phyloP scores from a whole-genome alignment of 2,329 filamentous ascomycete genomes.

The Phaeoacremonium minimum region DNA sequence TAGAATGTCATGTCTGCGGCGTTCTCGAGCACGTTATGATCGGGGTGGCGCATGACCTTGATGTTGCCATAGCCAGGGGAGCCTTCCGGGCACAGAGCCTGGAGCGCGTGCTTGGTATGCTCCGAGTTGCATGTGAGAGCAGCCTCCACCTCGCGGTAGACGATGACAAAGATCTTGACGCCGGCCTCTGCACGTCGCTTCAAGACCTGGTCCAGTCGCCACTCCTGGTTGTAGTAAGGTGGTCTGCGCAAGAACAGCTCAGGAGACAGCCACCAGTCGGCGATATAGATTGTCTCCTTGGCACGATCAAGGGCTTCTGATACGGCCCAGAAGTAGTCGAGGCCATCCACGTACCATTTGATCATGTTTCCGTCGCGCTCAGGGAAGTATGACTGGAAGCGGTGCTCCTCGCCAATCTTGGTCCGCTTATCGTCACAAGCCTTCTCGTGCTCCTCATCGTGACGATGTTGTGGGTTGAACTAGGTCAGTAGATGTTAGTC shows the following conservation, averaged over 20 bases:
- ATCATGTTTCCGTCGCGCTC: conserved; percentile 78
- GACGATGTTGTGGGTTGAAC: conserved; percentile 85
- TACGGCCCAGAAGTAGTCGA: conserved; percentile 94
- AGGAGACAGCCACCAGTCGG: conserved; percentile 94
- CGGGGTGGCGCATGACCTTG: conserved; percentile 81
- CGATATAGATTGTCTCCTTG: conserved; percentile 91
- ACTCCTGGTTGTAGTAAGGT: conserved; percentile 77
- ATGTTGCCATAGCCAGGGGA: conserved; percentile 85
- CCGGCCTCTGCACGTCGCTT: conserved; percentile 88
- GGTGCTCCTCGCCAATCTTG: conserved; percentile 66
- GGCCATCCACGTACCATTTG: conserved; percentile 97
- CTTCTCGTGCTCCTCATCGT: conserved; percentile 90
- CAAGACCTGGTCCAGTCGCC: conserved; percentile 78
- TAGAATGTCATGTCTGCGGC: conserved; percentile 95
- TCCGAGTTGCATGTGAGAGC: conserved; percentile 87
- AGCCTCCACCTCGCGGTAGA: conserved; percentile 84
- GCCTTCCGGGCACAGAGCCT: conserved; percentile 75
- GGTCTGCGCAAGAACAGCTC: conserved; percentile 83
- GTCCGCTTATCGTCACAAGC: conserved; percentile 76
- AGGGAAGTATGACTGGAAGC: conserved; percentile 88
- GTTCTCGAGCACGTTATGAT: conserved; percentile 93
- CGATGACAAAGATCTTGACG: conserved; percentile 89
- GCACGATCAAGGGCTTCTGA: conserved; percentile 86
- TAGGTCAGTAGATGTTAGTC: conserved; percentile 15
- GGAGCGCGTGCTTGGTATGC: conserved; percentile 86